Conservation (phyloP, 805 yeast genomes). For the Metschnikowia aberdeeniae region DNA sequence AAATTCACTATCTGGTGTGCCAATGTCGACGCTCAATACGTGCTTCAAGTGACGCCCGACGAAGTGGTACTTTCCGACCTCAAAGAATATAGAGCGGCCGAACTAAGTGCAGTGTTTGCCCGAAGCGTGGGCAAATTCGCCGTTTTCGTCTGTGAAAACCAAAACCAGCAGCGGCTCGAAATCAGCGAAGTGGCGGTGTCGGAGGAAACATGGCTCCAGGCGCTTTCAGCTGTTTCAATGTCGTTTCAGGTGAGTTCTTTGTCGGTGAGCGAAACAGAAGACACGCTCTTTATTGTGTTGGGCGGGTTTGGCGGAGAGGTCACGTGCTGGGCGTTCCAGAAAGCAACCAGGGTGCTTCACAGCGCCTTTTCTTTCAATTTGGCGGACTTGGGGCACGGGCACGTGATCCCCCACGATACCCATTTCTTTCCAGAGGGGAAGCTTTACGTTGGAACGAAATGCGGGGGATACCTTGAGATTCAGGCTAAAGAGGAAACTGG, state of each 20-base stretch:
- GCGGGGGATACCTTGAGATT: conserved; percentile 27
- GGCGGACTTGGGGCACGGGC: neutral
- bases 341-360: neutral
- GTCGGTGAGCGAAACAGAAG: neutral
- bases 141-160: neutral
- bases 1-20: neutral
- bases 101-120: conserved; percentile 6
- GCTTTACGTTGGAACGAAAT: conserved; percentile 29
- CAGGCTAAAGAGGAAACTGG: neutral
- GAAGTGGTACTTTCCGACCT: conserved; percentile 18
- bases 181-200: neutral
- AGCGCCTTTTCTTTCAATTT: neutral
- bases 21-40: neutral
- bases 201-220: neutral
- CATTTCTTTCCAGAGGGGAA: conserved; percentile 1
- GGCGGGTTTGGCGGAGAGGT: neutral
- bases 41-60: neutral
- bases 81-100: conserved; percentile 1
- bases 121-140: conserved; percentile 4
- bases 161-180: neutral
- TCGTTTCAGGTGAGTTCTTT: conserved; percentile 1
- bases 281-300: neutral
- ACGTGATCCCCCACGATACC: conserved; percentile 9
- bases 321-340: neutral
- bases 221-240: neutral